Percentiles rank a stretch among this genome's conserved stretches.
phyloP scores from a whole-genome alignment of 805 yeast species.

The Zygoascus ofunaensis region DNA sequence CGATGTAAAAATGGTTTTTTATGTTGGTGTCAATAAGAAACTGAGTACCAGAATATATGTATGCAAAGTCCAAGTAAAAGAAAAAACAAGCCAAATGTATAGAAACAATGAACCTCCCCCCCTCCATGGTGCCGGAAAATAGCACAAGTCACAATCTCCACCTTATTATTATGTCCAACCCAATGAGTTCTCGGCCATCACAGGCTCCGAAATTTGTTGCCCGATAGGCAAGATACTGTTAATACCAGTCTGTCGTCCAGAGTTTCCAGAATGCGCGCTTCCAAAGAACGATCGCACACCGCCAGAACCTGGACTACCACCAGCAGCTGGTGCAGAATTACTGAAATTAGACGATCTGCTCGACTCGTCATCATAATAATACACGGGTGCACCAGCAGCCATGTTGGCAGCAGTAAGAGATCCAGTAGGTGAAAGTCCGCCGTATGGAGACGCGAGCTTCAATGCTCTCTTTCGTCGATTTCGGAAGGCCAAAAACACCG shows the following conservation, averaged over 20 bases:
- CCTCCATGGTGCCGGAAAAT: too few species aligned
- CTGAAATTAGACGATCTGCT: conserved; percentile 11
- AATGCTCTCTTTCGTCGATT: conserved; percentile 29
- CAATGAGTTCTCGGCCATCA: conserved; percentile 33
- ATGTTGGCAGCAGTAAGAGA: conserved; percentile 5
- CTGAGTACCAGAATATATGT: too few species aligned
- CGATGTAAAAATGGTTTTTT: too few species aligned
- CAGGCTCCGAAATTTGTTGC: conserved; percentile 31
- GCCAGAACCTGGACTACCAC: conserved; percentile 7
- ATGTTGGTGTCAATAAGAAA: too few species aligned
- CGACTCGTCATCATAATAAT: conserved; percentile 17
- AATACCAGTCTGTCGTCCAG: conserved; percentile 10
- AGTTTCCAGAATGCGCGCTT: conserved; percentile 3
- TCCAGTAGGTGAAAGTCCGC: conserved; percentile 4
- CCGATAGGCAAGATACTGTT: conserved; percentile 19
- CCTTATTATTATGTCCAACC: conserved; percentile 30
- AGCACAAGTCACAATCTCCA: too few species aligned
- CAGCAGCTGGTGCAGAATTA: not conserved
- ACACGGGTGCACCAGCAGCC: conserved; percentile 8
- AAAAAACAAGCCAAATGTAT: too few species aligned
- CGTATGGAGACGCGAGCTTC: conserved; percentile 6
- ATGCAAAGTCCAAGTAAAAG: not conserved
- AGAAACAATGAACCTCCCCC: too few species aligned
- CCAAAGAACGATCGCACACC: conserved; percentile 8
- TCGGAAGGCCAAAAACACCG: conserved; percentile 48